Evolutionary conservation across 495 filamentous ascomycete species (phyloP), one percentile per base, ranked within the genome.

Genomic region (Choiromyces venosus): DNA sequence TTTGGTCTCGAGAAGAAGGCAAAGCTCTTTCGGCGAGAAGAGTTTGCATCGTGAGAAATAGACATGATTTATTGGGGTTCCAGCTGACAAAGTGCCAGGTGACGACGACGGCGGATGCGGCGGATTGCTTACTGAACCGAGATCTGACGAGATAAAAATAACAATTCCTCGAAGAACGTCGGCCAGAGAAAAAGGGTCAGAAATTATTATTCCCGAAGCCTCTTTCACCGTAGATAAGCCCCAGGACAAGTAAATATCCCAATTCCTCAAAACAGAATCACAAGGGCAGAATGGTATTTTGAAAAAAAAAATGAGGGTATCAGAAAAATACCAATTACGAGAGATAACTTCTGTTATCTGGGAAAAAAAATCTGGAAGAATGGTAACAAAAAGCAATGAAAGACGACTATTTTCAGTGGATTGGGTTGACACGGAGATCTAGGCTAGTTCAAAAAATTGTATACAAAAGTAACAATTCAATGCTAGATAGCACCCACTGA

Each of bases 21-120:
- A 40, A 81, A 81, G 61, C 79, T 81, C 75, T 75, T 81, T 65
- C 79, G 79, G 46, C 79, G 77, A 68, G 69, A 66, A 12, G 77
- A 79, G 42, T 61, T 66, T 46, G 66, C 76, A 71, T 78, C 74
- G 25, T 73, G 76, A 77, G 75, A 64, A 37, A 70, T 38, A 36
- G 75, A 66, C 66, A 73, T 38, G 70, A 70, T 77, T 72, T 67
- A 76, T 72, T 19, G 42, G 29, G 67, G 33, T 61, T 35, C 69
- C 70, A 42, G 72, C 69, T 73, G 72, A 67, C 37, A 2, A 61
- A 72, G 74, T 72, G 37, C 68, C 74, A 77, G 52, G 71, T 33
- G 36, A 52, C 44, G 40, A 56, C 40, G 72, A 69, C 73, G 65
- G 73, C 65, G 44, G 73, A 69, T 56, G 75, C 69, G 75, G 52